These are phyloP conservation scores for Pleurotus djamor DNA, from an alignment of 768 basidiomycete genomes.

Conservation along the genomic window DNA sequence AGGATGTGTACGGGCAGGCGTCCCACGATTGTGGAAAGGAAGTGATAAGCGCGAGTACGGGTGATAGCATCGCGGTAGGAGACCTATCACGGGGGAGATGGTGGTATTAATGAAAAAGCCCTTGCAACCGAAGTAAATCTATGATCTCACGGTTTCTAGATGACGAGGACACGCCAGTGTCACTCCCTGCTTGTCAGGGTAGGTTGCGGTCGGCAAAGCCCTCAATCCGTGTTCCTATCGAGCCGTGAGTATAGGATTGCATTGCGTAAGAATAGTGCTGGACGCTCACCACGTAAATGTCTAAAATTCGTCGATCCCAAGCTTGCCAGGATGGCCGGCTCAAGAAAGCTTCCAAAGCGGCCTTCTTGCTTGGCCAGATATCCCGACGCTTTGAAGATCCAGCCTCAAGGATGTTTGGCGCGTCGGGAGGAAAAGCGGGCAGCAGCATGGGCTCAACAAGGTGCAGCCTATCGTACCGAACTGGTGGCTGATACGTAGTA, in stretches of 20 bases:
- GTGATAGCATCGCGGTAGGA: slow-evolving; percentile 38
- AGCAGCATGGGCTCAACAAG: slow-evolving; percentile 46
- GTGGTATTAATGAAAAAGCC: neutral
- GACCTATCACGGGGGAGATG: slow-evolving; percentile 20
- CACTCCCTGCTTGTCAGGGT: slow-evolving; percentile 43
- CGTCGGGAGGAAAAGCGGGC: slow-evolving; percentile 10
- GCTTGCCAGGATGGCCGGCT: slow-evolving; percentile 35
- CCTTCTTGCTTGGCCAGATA: slow-evolving; percentile 47
- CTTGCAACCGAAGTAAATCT: neutral
- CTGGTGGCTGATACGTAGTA: slow-evolving; percentile 33
- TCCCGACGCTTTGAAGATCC: slow-evolving; percentile 41
- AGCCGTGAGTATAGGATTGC: no score
- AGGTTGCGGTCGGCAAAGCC: slow-evolving; percentile 34
- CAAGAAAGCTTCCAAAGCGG: slow-evolving; percentile 38
- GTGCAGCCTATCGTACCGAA: slow-evolving; percentile 37
- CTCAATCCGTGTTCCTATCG: slow-evolving; percentile 40
- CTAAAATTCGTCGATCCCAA: slow-evolving; percentile 50
- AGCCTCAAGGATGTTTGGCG: slow-evolving; percentile 17
- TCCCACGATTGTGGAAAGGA: slow-evolving; percentile 26
- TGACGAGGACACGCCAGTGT: slow-evolving; percentile 44
- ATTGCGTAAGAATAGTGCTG: no score
- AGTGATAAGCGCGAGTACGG: slow-evolving; percentile 26
- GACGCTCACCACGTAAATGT: slow-evolving; percentile 35
- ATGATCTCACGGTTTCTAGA: slow-evolving; percentile 39
- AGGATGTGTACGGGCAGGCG: slow-evolving; percentile 41